These are phyloP conservation scores for Candida coquimbonensis DNA, from an alignment of 805 yeast genomes.

Conservation along the genomic window DNA sequence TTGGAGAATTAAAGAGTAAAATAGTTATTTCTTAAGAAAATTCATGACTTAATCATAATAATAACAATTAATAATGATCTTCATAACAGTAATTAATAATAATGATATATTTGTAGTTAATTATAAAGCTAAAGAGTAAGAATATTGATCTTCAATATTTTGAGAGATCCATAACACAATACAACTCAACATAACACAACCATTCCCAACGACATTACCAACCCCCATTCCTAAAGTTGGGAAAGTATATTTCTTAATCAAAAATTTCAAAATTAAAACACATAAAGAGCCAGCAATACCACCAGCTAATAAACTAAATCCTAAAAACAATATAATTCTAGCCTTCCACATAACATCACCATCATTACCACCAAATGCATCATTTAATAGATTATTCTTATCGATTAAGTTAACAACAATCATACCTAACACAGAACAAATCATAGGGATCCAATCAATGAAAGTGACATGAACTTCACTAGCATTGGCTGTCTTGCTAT, in stretches of 20 bases:
- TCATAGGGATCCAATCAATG: slow-evolving; percentile 92
- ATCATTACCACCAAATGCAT: slow-evolving; percentile 29
- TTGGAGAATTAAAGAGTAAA: slow-evolving; percentile 24
- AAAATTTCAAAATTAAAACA: slow-evolving; percentile 77
- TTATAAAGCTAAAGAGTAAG: slow-evolving; percentile 77
- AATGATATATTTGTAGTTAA: background rate
- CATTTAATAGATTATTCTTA: slow-evolving; percentile 32
- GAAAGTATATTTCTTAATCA: slow-evolving; percentile 68
- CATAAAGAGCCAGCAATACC: slow-evolving; percentile 91
- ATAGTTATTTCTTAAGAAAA: slow-evolving; percentile 9
- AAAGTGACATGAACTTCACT: slow-evolving; percentile 82
- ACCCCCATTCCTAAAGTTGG: slow-evolving; percentile 95
- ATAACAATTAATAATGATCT: too few relatives aligned
- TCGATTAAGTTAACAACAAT: slow-evolving; percentile 51
- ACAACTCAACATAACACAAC: slow-evolving; percentile 81
- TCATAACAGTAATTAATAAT: too few relatives aligned
- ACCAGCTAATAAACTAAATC: slow-evolving; percentile 88
- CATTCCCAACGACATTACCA: slow-evolving; percentile 75
- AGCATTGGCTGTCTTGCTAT: slow-evolving; percentile 77
- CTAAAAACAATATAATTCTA: slow-evolving; percentile 79
- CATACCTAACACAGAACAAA: slow-evolving; percentile 87
- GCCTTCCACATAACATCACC: slow-evolving; percentile 73
- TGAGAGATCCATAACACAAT: slow-evolving; percentile 89
- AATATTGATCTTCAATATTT: slow-evolving; percentile 92
- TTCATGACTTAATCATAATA: too few relatives aligned